These are phyloP conservation scores for Sphaerulina musiva DNA, from an alignment of 2,329 filamentous ascomycete species.

Conservation along the genomic window DNA sequence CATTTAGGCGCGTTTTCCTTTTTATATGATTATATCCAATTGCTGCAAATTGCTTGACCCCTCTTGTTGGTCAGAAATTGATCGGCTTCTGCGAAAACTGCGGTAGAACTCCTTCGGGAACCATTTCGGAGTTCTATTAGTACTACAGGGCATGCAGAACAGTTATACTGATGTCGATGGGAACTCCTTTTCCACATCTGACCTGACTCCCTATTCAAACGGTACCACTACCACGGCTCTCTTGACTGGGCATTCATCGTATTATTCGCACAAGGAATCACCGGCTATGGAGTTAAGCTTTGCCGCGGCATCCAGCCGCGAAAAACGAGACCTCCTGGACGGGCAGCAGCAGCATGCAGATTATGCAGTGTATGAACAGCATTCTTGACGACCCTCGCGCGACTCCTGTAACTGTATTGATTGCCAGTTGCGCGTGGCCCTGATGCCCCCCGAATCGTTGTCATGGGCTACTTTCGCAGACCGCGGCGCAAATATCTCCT, in stretches of 20 bases:
- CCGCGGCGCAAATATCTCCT: conserved; percentile 9
- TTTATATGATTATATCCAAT: too few relatives aligned
- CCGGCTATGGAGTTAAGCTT: neutral
- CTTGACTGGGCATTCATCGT: too few relatives aligned
- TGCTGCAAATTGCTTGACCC: too few relatives aligned
- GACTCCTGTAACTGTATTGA: neutral
- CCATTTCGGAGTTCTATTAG: too few relatives aligned
- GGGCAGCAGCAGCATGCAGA: neutral
- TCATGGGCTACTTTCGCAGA: conserved; percentile 3
- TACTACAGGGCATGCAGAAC: too few relatives aligned
- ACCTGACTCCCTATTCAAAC: too few relatives aligned
- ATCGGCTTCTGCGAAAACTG: too few relatives aligned
- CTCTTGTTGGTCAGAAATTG: too few relatives aligned
- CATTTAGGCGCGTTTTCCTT: neutral
- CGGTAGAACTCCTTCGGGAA: too few relatives aligned
- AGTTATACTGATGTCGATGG: too few relatives aligned
- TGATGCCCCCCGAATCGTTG: neutral
- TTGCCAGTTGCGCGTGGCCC: neutral
- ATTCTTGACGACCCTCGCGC: neutral
- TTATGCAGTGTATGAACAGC: neutral
- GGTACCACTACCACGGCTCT: too few relatives aligned
- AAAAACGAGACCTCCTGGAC: neutral
- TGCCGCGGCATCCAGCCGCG: neutral
- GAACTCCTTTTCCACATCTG: too few relatives aligned
- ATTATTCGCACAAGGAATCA: neutral